Base-by-base conservation (phyloP, 2,329 filamentous ascomycete genomes). In the Fusarium acutatum region DNA sequence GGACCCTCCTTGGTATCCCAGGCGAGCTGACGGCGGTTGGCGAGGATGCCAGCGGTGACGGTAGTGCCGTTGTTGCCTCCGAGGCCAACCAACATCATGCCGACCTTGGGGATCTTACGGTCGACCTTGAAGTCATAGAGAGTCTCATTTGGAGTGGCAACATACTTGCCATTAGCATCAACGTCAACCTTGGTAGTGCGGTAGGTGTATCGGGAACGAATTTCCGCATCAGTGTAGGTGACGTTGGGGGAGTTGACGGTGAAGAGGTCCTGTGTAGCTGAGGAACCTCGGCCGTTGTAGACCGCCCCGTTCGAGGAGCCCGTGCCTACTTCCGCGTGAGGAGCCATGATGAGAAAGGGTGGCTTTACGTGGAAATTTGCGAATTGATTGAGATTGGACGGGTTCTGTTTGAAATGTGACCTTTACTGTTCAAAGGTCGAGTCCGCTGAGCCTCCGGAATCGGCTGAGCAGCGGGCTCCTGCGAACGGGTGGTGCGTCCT, bases 61-160 rank as follows among this genome's bases (percentile, higher is more conserved):
- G 96, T 99, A 75, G 94, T 94, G 75, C 96, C 96, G 82, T 99
- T 99, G 90, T 99, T 99, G 81, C 96, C 96, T 84, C 96, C 96
- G 91, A 93, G 96, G 74, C 96, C 96, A 76, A 99, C 96, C 75
- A 99, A 89, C 96, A 99, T 98, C 87, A 98, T 90, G 81, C 96
- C 96, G 77, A 94, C 90, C 88, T 96, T 97, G 84, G 95, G 94
- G 68, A 98, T 90, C 84, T 93, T 94, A 83, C 96, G 94, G 82
- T 97, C 93, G 80, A 96, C 94, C 89, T 97, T 97, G 93, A 99
- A 98, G 88, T 98, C 93, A 84, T 98, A 99, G 77, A 92, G 86
- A 72, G 93, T 96, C 86, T 97, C 93, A 84, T 93, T 93, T 79
- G 96, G 96, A 71, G 90, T 92, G 69, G 95, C 96, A 68, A 95